phyloP scores from a whole-genome alignment of 371 early-diverging fungal species.

The Mortierella sp. region DNA sequence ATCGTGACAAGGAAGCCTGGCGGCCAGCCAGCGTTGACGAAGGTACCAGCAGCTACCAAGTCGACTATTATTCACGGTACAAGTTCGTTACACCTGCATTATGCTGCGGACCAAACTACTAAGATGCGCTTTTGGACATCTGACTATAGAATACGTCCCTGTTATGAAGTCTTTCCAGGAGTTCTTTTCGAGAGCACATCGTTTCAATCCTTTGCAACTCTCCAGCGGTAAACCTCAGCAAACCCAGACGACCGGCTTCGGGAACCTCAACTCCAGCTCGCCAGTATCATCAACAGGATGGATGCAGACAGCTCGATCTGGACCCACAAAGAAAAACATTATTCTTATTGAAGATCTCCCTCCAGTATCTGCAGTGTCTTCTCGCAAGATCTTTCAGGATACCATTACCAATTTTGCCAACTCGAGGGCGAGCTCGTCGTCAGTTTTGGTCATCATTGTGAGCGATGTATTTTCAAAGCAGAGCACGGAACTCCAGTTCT shows the following conservation, averaged over 20 bases:
- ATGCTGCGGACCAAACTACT: not conserved
- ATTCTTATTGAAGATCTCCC: constrained; percentile 75
- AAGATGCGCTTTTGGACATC: not conserved
- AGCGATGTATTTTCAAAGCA: constrained; percentile 62
- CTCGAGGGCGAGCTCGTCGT: constrained; percentile 39
- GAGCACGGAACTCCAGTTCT: constrained; percentile 47
- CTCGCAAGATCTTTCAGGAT: constrained; percentile 61
- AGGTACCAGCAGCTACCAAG: constrained; percentile 6
- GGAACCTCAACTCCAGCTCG: not conserved
- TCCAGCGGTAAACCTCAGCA: constrained; percentile 5
- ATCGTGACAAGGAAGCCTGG: constrained; percentile 12
- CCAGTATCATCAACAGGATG: not conserved
- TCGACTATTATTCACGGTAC: not conserved
- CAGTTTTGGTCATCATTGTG: constrained; percentile 64
- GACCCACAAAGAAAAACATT: constrained; percentile 53
- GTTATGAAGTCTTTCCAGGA: constrained; percentile 61
- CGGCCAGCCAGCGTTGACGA: constrained; percentile 39
- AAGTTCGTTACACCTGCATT: not conserved
- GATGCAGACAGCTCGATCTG: not conserved
- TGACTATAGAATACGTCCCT: constrained; percentile 49
- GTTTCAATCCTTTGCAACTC: constrained; percentile 37
- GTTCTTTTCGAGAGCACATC: constrained; percentile 58
- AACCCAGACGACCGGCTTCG: not conserved
- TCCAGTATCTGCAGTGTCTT: constrained; percentile 56
- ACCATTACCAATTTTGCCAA: constrained; percentile 50